phyloP scores from a whole-genome alignment of 345 rosid species.

The Eucalyptus dawsonii region DNA sequence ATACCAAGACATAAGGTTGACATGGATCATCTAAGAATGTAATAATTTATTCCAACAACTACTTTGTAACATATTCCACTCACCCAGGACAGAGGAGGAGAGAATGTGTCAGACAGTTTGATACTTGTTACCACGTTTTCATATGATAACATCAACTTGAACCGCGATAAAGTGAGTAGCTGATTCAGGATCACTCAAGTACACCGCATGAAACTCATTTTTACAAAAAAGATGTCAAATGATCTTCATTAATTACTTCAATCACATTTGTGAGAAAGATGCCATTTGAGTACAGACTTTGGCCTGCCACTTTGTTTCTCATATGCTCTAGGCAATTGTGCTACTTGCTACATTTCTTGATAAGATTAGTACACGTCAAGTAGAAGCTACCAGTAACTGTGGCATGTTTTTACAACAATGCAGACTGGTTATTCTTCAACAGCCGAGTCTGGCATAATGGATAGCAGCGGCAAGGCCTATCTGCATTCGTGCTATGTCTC shows the following conservation, averaged over 20 bases:
- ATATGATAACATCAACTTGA: background rate
- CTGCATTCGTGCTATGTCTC: background rate
- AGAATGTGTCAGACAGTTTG: background rate
- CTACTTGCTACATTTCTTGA: background rate
- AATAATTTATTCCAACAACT: background rate
- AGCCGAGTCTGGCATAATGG: background rate
- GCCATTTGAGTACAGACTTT: background rate
- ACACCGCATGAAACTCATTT: background rate
- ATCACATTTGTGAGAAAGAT: background rate
- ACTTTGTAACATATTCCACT: background rate
- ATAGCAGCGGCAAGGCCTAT: background rate
- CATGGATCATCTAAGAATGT: background rate
- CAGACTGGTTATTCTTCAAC: background rate
- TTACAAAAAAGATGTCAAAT: background rate
- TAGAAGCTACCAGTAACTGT: background rate
- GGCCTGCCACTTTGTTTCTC: background rate
- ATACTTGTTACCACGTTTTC: background rate
- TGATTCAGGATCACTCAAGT: background rate
- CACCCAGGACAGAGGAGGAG: background rate
- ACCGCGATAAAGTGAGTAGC: background rate
- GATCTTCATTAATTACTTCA: background rate
- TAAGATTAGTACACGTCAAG: background rate
- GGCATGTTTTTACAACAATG: background rate
- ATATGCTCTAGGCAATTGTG: background rate
- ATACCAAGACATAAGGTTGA: background rate